Evolutionary conservation across 129 eudicot genomes (phyloP), one percentile per base, ranked within the genome.

Genomic region (Sambucus nigra): DNA sequence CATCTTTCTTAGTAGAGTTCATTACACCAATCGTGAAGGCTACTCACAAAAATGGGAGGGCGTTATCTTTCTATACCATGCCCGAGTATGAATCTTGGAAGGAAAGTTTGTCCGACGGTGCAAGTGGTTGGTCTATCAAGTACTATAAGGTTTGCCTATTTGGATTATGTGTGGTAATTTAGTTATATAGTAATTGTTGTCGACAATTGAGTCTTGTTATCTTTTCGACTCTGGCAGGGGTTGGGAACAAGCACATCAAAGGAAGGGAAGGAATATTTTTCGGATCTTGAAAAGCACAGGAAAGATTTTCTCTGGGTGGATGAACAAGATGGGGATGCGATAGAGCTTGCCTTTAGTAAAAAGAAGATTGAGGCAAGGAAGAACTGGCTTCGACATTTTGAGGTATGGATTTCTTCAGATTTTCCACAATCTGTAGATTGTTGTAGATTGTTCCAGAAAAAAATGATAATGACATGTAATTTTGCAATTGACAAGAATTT

Each of bases 11-110:
- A 55, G 41, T 91, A 15, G 98, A 91, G 64, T 91, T 91, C 52
- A 82, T 91, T 4, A 91, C 95, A 5, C 98, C 98, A 6, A 83
- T 91, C 48, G 89, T 91, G 21, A 91, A 86, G 89, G 98, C 85
- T 21, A 35, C 74, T 47, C 69, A 69, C 44, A 77, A 57, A 51
- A 72, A 67, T 24, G 79, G 71, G 12, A 66, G 26, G 48, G 82
- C 71, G 26, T 0, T 76, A 26, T 47, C 98, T 0, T 91, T 91
- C 55, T 91, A 91, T 26, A 61, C 89, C 2, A 85, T 91, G 88
- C 95, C 95, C 5, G 93, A 91, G 69, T 91, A 85, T 11, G 89
- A 85, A 57, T 51, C 57, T 0, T 91, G 98, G 98, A 80, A 76
- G 56, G 76, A 76, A 59, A 76, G 51, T 62, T 25, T 73, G 47